Percentiles rank a stretch among this genome's conserved stretches.
These are phyloP conservation scores for Trametes villosa DNA, from an alignment of 768 basidiomycete genomes.

Conservation along the genomic window DNA sequence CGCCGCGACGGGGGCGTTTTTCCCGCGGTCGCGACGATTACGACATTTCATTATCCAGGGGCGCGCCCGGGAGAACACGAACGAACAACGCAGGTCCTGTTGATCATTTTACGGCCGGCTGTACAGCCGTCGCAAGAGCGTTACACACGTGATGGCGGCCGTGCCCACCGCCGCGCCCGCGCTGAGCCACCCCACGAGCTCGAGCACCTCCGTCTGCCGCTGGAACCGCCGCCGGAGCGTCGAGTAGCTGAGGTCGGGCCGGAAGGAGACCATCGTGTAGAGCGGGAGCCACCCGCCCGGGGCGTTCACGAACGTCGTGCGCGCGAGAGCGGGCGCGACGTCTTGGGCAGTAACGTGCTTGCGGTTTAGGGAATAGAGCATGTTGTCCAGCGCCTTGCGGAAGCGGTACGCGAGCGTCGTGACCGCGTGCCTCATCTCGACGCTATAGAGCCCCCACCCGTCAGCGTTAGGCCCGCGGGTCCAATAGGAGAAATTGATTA, in stretches of 20 bases:
- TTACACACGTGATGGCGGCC: conserved; percentile 41
- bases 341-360: conserved; percentile 51
- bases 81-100: neutral
- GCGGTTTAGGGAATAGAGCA: conserved; percentile 67
- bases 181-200: conserved; percentile 52
- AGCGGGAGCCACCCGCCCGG: conserved; percentile 88
- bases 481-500: conserved; percentile 13
- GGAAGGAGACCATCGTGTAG: conserved; percentile 98
- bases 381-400: conserved; percentile 77
- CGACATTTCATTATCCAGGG: conserved; percentile 26
- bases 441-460: conserved; percentile 48
- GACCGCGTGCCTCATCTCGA: conserved; percentile 94
- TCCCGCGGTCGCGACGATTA: conserved; percentile 23
- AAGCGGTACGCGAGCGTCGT: conserved; percentile 80
- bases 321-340: conserved; percentile 42
- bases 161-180: conserved; percentile 48
- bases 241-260: conserved; percentile 92
- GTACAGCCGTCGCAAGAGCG: conserved; percentile 33
- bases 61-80: conserved; percentile 4
- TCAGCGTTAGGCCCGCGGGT: conserved; percentile 20
- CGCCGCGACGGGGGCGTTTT: conserved; percentile 14
- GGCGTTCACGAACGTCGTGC: conserved; percentile 38
- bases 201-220: conserved; percentile 69
- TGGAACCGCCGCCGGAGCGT: conserved; percentile 72
- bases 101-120: conserved; percentile 23